Conservation (phyloP, 2,329 filamentous ascomycete genomes). For the Aspergillus clavatus region DNA sequence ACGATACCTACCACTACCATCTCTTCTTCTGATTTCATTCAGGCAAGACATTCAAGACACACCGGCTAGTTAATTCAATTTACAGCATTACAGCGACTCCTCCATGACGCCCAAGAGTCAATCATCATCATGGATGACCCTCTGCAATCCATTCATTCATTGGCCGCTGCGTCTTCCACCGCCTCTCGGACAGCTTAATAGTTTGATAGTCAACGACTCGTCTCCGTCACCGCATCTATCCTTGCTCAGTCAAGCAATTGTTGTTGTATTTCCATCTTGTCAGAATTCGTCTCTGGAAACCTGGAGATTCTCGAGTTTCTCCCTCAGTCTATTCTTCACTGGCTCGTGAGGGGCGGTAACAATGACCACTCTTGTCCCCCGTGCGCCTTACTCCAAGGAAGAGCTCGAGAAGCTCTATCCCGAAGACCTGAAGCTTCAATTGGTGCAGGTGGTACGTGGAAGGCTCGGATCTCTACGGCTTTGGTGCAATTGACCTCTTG, state of each 20-base stretch:
- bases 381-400: conserved; percentile 70
- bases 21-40: too few relatives aligned
- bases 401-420: conserved; percentile 83
- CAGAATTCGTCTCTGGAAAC: too few relatives aligned
- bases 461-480: background rate
- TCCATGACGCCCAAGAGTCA: background rate
- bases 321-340: conserved; percentile 1
- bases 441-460: conserved; percentile 71
- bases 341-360: background rate
- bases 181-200: too few relatives aligned
- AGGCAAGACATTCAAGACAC: too few relatives aligned
- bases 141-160: background rate
- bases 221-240: too few relatives aligned
- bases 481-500: background rate
- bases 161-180: background rate
- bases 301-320: too few relatives aligned
- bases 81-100: too few relatives aligned
- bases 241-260: background rate
- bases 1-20: too few relatives aligned
- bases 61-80: too few relatives aligned
- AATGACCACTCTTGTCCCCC: conserved; percentile 76
- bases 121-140: background rate
- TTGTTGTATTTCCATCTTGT: too few relatives aligned
- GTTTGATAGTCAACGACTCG: too few relatives aligned
- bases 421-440: conserved; percentile 69